Evolutionary conservation across 2,329 filamentous ascomycete species (phyloP).

Genomic region (Fusarium nodosum): DNA sequence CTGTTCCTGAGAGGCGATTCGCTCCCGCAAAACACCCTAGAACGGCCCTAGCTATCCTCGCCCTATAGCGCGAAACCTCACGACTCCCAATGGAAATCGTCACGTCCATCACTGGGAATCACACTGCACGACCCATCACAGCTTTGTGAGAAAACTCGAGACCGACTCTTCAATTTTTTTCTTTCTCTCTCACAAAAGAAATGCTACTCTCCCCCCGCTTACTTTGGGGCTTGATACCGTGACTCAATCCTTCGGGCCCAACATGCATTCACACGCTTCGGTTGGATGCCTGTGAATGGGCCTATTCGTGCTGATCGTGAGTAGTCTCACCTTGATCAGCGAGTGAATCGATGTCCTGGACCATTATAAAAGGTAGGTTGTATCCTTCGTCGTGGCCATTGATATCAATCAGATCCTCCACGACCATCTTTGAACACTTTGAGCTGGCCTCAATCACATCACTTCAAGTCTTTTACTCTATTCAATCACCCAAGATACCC

Average conservation of each 20-base stretch:
- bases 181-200: constrained; percentile 16
- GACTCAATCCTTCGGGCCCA: constrained; percentile 39
- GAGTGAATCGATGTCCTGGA: not conserved
- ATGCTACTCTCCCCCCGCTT: constrained; percentile 24
- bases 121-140: constrained; percentile 49
- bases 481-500: constrained; percentile 7
- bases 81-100: constrained; percentile 46
- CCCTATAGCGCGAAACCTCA: constrained; percentile 41
- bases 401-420: not conserved
- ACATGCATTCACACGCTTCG: constrained; percentile 37
- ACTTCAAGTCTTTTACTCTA: constrained; percentile 2
- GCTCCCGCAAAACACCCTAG: constrained; percentile 20
- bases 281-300: constrained; percentile 36
- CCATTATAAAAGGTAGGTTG: constrained; percentile 30
- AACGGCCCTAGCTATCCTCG: constrained; percentile 19
- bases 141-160: constrained; percentile 24
- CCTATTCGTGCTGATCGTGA: constrained; percentile 40
- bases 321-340: constrained; percentile 12
- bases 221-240: constrained; percentile 24
- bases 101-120: constrained; percentile 42
- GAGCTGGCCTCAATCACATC: constrained; percentile 28
- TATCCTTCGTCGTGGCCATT: constrained; percentile 11
- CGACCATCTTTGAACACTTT: constrained; percentile 6
- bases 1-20: constrained; percentile 37
- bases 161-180: constrained; percentile 21